phyloP scores from a whole-genome alignment of 306 rosid genomes.

The Pueraria montana region DNA sequence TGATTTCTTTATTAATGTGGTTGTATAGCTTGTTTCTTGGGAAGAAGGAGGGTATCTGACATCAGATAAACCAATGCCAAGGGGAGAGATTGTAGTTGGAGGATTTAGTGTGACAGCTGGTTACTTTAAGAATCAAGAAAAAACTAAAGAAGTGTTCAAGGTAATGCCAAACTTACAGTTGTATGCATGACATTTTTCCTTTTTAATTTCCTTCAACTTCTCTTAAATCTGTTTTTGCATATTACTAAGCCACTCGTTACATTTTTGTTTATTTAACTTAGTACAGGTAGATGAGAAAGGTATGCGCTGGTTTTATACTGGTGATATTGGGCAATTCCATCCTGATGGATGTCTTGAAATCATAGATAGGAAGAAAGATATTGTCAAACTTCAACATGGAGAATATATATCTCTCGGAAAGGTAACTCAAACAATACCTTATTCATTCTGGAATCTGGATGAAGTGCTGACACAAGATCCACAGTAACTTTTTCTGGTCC shows the following conservation, averaged over 20 bases:
- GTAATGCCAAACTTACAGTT: constrained; percentile 50
- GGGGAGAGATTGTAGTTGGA: constrained; percentile 91
- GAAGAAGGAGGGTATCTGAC: constrained; percentile 86
- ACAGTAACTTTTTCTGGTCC: constrained; percentile 33
- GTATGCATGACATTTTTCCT: constrained; percentile 11
- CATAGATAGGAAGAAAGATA: constrained; percentile 94
- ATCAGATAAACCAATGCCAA: constrained; percentile 93
- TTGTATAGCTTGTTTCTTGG: constrained; percentile 92
- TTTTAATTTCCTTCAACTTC: constrained; percentile 1
- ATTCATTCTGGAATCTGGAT: constrained; percentile 10
- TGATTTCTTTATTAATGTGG: constrained; percentile 46
- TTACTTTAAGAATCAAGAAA: constrained; percentile 84
- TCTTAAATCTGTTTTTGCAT: constrained; percentile 35
- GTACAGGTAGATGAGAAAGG: constrained; percentile 85
- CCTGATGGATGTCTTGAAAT: constrained; percentile 95
- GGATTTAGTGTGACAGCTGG: constrained; percentile 88
- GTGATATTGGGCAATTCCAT: constrained; percentile 86
- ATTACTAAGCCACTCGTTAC: constrained; percentile 28
- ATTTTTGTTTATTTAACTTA: constrained; percentile 17
- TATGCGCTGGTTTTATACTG: constrained; percentile 86
- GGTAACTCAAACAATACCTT: constrained; percentile 57
- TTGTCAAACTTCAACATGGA: constrained; percentile 98
- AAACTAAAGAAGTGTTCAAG: constrained; percentile 88
- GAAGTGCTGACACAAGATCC: constrained; percentile 15
- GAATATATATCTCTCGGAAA: constrained; percentile 94